phyloP scores from a whole-genome alignment of 164 flowering plant species.

The Piper betle region DNA sequence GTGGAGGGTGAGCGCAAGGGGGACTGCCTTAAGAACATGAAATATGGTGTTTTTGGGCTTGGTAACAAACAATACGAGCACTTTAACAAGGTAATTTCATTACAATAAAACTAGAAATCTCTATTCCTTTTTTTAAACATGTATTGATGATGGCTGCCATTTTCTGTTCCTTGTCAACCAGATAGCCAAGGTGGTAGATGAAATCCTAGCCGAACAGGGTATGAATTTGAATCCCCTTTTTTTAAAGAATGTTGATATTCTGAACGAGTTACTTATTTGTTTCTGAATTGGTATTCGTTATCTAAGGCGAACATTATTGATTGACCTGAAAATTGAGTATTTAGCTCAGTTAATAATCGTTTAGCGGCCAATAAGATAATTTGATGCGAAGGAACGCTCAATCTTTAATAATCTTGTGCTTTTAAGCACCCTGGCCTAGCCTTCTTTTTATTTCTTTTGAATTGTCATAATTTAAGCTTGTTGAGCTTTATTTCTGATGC shows the following conservation, averaged over 20 bases:
- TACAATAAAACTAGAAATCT: neutral
- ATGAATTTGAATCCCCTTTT: slow-evolving; percentile 7
- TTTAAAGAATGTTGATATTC: neutral
- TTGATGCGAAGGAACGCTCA: too few relatives aligned
- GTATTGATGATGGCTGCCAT: neutral
- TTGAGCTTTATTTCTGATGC: neutral
- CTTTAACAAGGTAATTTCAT: slow-evolving; percentile 71
- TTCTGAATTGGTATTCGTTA: neutral
- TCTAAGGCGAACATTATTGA: too few relatives aligned
- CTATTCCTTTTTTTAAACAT: neutral
- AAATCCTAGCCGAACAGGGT: slow-evolving; percentile 56
- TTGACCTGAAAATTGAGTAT: too few relatives aligned
- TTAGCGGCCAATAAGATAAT: too few relatives aligned
- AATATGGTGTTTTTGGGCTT: slow-evolving; percentile 79
- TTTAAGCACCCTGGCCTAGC: too few relatives aligned
- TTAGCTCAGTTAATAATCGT: too few relatives aligned
- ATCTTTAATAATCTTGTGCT: too few relatives aligned
- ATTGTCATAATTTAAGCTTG: too few relatives aligned
- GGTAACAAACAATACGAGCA: slow-evolving; percentile 97
- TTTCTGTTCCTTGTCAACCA: slow-evolving; percentile 15
- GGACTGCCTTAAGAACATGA: slow-evolving; percentile 46
- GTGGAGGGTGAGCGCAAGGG: slow-evolving; percentile 47
- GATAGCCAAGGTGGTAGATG: slow-evolving; percentile 82
- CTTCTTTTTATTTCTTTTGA: too few relatives aligned
- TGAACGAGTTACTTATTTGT: neutral